Evolutionary conservation across 768 basidiomycete species (phyloP), one percentile per base, ranked within the genome.

Genomic region (Rossbeevera mucosa): DNA sequence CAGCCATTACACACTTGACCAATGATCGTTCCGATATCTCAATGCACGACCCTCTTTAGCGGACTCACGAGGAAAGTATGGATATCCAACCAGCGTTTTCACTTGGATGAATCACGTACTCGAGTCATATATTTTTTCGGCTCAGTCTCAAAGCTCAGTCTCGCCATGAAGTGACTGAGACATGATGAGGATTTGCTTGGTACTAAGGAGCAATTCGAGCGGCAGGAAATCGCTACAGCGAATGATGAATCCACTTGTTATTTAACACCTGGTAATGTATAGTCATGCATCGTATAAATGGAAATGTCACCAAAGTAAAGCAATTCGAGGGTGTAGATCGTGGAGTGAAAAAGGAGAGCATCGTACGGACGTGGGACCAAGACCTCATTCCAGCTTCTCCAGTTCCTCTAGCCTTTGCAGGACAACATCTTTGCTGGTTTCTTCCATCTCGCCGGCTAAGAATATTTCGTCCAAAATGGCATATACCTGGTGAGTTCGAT

Each of bases 391-490:
- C 51, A 96, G 75, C 71, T 94, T 93, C 74, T 98, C 96, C 55
- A 98, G 73, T 64, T 88, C 88, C 61, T 96, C 95, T 44, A 99
- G 71, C 57, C 96, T 80, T 47, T 88, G 80, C 41, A 98, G 72
- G 2, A 98, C 94, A 25, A 98, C 95, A 49, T 94, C 91, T 65
- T 97, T 98, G 67, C 90, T 93, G 29, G 95, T 98, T 72, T 98
- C 96, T 71, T 98, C 94, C 38, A 98, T 88, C 72, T 99, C 96
- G 5, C 96, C 96, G 3, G 96, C 96, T 13, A 99, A 78, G 74
- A 99, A 98, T 48, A 97, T 91, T 66, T 99, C 96, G 66, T 99
- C 96, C 51, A 99, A 76, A 50, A 99, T 97, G 3, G 96, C 94
- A 64, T 99, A 98, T 7, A 98, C 95, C 91, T 95, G 40, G 33